Conservation (phyloP, 345 rosid genomes). For the Gossypium mustelinum region DNA sequence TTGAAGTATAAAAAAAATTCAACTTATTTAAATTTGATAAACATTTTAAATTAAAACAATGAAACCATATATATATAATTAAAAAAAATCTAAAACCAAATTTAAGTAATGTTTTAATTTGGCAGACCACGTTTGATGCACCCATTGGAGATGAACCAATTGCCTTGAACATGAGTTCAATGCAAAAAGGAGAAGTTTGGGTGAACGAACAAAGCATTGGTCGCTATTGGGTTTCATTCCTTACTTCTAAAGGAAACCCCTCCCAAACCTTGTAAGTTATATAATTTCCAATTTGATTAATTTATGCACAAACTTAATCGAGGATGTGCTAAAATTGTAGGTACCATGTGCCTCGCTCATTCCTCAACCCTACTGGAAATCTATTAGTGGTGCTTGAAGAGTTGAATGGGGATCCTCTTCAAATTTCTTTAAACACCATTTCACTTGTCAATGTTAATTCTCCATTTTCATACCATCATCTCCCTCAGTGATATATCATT, state of each 20-base stretch:
- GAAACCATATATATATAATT: no score
- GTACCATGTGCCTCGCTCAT: conserved; percentile 75
- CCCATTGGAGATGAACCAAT: conserved; percentile 51
- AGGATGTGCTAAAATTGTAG: conserved; percentile 21
- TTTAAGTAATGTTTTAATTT: not conserved
- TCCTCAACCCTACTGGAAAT: conserved; percentile 49
- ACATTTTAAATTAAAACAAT: no score
- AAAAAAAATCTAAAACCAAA: no score
- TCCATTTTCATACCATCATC: not conserved
- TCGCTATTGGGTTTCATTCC: conserved; percentile 81
- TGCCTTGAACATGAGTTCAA: conserved; percentile 52
- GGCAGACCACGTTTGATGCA: conserved; percentile 56
- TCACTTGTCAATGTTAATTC: conserved; percentile 14
- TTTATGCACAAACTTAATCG: no score
- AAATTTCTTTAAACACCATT: conserved; percentile 46
- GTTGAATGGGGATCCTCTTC: conserved; percentile 59
- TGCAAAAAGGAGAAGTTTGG: conserved; percentile 92
- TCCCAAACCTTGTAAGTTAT: conserved; percentile 58
- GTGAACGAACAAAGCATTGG: conserved; percentile 82
- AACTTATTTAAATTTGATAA: no score
- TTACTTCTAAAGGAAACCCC: conserved; percentile 49
- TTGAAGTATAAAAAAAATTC: no score
- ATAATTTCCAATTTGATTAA: no score
- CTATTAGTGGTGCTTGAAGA: conserved; percentile 63
- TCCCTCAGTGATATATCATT: conserved; percentile 5